These are phyloP conservation scores for Aspergillus amoenus DNA, from an alignment of 2,329 filamentous ascomycete genomes.

Conservation along the genomic window DNA sequence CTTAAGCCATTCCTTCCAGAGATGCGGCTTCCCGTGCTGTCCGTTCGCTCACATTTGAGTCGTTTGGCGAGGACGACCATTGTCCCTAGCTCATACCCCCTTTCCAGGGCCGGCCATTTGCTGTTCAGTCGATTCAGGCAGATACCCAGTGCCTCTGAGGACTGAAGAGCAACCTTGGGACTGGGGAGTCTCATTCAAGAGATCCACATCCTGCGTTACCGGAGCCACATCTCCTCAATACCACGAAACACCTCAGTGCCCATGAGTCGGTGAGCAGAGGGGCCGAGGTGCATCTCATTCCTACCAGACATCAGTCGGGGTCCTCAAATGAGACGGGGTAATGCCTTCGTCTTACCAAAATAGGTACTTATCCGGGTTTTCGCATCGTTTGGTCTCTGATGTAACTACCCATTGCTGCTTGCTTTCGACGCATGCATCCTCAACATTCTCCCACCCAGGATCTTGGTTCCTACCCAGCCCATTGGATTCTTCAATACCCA, in stretches of 20 bases:
- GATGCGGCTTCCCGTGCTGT: background rate
- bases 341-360: conserved; percentile 38
- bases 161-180: background rate
- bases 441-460: conserved; percentile 38
- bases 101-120: background rate
- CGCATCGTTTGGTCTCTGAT: conserved; percentile 33
- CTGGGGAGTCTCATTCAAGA: background rate
- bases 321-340: conserved; percentile 2
- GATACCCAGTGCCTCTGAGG: background rate
- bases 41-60: conserved; percentile 7
- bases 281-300: conserved; percentile 43
- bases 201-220: conserved; percentile 8
- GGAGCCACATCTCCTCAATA: conserved; percentile 35
- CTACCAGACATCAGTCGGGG: conserved; percentile 24
- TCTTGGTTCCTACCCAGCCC: conserved; percentile 34
- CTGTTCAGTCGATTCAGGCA: background rate
- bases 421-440: conserved; percentile 33
- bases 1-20: background rate
- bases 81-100: background rate
- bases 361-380: conserved; percentile 38
- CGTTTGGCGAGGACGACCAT: conserved; percentile 6
- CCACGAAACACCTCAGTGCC: conserved; percentile 38
- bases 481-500: conserved; percentile 35
- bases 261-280: conserved; percentile 39
- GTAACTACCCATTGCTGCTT: conserved; percentile 29